Base-by-base conservation (phyloP, 208 protist species). In the Angomonas deanei region DNA sequence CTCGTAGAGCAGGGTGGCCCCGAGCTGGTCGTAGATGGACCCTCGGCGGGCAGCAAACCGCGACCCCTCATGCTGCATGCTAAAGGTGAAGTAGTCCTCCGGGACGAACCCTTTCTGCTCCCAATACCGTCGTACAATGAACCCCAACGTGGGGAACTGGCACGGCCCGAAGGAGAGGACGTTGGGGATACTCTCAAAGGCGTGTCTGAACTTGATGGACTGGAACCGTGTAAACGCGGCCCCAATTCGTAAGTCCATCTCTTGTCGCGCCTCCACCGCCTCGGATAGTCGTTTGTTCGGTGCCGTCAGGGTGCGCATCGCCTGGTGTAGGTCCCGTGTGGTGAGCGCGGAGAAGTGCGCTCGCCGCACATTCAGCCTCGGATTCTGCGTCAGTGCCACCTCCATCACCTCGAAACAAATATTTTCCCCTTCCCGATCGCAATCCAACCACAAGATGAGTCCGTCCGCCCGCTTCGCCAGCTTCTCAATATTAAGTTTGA, bases 361-460 rank as follows among this genome's bases (percentile, higher is more conserved):
- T 1, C 96, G 78, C 50, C 92, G 84, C 24, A 85, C 70, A 24
- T 70, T 36, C 60, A 92, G 67, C 5, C 68, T 67, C 3, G 62
- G 63, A 48, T 86, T 88, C 56, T 74, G 74, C 0, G 36, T 48
- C 42, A 70, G 66, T 21, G 81, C 85, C 26, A 93, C 76, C 31
- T 88, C 61, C 6, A 98, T 69, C 26, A 98, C 94, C 80, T 99
- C 97, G 68, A 98, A 99, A 68, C 93, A 97, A 64, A 99, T 99
- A 76, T 99, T 99, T 72, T 99, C 97, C 3, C 97, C 97, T 62
- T 99, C 97, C 4, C 96, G 76, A 66, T 99, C 97, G 65, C 96
- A 98, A 67, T 99, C 97, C 10, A 99, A 84, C 87, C 93, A 98
- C 47, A 98, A 76, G 17, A 97, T 82, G n/a, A 99, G 75, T 53